phyloP scores from a whole-genome alignment of 2,329 filamentous ascomycete genomes.

The Pyricularia grisea region DNA sequence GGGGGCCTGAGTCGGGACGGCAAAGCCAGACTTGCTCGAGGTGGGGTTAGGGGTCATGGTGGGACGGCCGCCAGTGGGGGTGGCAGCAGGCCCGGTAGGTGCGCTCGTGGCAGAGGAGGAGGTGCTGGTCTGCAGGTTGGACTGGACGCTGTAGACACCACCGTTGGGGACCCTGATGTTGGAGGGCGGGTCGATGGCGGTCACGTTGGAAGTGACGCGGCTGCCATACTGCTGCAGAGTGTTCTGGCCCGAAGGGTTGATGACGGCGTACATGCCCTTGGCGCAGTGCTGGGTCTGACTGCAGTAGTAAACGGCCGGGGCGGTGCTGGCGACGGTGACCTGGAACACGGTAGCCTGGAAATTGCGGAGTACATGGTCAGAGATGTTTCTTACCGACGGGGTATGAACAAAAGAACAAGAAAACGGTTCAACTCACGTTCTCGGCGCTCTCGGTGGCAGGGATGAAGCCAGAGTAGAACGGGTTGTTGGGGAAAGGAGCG shows the following conservation, averaged over 20 bases:
- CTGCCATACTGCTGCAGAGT: slow-evolving; percentile 11
- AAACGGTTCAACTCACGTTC: slow-evolving; percentile 9
- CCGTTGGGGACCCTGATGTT: background rate
- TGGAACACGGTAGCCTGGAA: slow-evolving; percentile 26
- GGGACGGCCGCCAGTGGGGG: background rate
- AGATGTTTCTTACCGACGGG: background rate
- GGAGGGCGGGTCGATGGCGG: background rate
- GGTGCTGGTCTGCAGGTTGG: background rate
- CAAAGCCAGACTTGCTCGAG: background rate
- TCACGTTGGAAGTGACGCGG: background rate
- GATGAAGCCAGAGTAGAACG: slow-evolving; percentile 39
- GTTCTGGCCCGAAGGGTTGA: slow-evolving; percentile 23
- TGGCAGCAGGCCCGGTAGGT: background rate
- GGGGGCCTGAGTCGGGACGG: background rate
- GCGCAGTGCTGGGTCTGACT: slow-evolving; percentile 32
- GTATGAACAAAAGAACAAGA: background rate
- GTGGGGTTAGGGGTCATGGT: background rate
- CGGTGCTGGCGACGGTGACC: slow-evolving; percentile 28
- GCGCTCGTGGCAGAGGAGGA: background rate
- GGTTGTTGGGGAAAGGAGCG: slow-evolving; percentile 25
- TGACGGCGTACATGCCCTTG: slow-evolving; percentile 32
- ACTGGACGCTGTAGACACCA: slow-evolving; percentile 1
- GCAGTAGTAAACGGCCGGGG: slow-evolving; percentile 37
- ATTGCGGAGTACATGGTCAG: background rate
- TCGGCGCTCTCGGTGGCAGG: slow-evolving; percentile 16